Base-by-base conservation (phyloP, 192 early-diverging fungal genomes). In the Obelidium mucronatum region DNA sequence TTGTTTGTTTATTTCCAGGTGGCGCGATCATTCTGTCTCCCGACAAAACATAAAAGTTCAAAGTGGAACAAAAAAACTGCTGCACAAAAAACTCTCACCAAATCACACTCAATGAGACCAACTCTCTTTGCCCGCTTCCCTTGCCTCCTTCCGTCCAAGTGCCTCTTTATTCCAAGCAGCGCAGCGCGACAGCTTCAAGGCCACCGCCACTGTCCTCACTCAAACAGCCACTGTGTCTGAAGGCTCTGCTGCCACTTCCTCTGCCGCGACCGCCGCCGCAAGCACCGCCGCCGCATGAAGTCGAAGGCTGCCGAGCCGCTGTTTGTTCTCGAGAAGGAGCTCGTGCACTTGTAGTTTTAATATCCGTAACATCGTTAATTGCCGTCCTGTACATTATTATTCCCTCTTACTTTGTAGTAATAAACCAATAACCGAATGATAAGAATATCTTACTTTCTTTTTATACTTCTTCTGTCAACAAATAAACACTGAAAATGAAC, bases 261-360 rank as follows among this genome's bases (percentile, higher is more conserved):
- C n/a, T 51, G n/a, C 37, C 3, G 1, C 51, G 2, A 13, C 69
- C 34, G 51, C 69, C 26, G 28, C 31, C 17, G 40, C 54, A 33
- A 72, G 34, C 31, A 37, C 19, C 2, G n/a, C 0, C 26, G 56
- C 69, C 1, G 11, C 51, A 58, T 24, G 15, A 40, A 31, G 19
- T 4, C n/a, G 30, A 26, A 51, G n/a, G 55, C 30, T 2, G 37
- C 11, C 54, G 69, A 17, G 26, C 54, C 69, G 17, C 13, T 26
- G 3, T 72, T 72, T 40, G 55, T 36, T 28, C 69, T 72, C n/a
- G 69, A 72, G 30, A 72, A 72, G 56, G 69, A 72, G 53, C 54
- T 72, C 8, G 69, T 72, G 30, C 69, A 72, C 36, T 13, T 59
- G 30, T 72, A 58, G 31, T 36, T 54, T 15, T n/a, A n/a, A n/a